Base-by-base conservation (phyloP, 108 stramenopile genomes). In the Bacterosira constricta region DNA sequence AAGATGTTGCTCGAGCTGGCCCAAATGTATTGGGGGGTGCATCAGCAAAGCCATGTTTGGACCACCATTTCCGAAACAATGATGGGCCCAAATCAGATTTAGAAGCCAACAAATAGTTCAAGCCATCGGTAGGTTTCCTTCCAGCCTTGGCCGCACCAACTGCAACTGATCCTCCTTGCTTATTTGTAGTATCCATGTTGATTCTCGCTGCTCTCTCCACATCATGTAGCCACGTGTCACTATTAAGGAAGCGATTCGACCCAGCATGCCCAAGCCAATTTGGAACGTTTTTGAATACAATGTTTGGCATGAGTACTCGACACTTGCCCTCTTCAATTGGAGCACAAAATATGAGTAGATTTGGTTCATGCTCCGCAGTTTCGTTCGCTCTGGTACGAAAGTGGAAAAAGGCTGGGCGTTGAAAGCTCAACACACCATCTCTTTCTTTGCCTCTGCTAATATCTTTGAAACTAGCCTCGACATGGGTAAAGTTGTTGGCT, bases 141-240 rank as follows among this genome's bases (percentile, higher is more conserved):
- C 29, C 44, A 9, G 34, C 55, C 30, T n/a, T 66, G 2, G 42
- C 31, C 31, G 65, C 41, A 18, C 64, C 71, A 74, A 61, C 69
- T 36, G 61, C 60, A 8, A 63, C 45, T 30, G 61, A 12, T 3
- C 69, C 62, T 1, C 68, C 18, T 23, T 29, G 32, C 20, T 71
- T 10, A n/a, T 54, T 42, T 12, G 21, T 46, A 8, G n/a, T 17
- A 46, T 47, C 69, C n/a, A n/a, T n/a, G 59, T 42, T 56, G 18
- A 31, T 47, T 37, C 23, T 65, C 23, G 66, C 47, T 25, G 34
- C 38, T 21, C 60, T 55, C 61, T 85, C 85, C 29, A 56, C 58
- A 52, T 85, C 81, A 49, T 85, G 85, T 21, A 85, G 36, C 85
- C 85, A 85, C 27, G 49, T 44, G 45, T 85, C 85, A 30, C 73